phyloP scores from a whole-genome alignment of 345 rosid species.

The Acer campestre region DNA sequence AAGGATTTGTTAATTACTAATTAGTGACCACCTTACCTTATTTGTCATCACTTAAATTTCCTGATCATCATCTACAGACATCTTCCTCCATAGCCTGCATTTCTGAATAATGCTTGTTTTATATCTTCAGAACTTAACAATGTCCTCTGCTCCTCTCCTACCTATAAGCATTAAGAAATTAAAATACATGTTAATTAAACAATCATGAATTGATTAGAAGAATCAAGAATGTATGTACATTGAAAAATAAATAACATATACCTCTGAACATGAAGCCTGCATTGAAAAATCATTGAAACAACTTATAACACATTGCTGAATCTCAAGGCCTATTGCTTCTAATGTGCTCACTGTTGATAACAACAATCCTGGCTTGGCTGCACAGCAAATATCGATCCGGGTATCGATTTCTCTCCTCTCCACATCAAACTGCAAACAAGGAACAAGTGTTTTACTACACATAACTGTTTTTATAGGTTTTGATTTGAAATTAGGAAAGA shows the following conservation, averaged over 20 bases:
- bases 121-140: slow-evolving; percentile 65
- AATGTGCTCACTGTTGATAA: slow-evolving; percentile 78
- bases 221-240: too few species aligned
- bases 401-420: slow-evolving; percentile 60
- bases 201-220: not conserved
- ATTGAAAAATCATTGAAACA: slow-evolving; percentile 87
- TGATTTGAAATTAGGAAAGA: slow-evolving; percentile 1
- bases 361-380: slow-evolving; percentile 78
- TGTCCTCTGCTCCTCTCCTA: slow-evolving; percentile 53
- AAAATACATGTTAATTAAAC: not conserved
- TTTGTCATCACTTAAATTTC: not conserved
- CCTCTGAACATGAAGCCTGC: slow-evolving; percentile 96
- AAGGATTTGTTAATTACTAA: not conserved
- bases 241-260: slow-evolving; percentile 13
- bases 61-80: slow-evolving; percentile 42
- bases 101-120: slow-evolving; percentile 83
- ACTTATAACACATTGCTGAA: slow-evolving; percentile 89
- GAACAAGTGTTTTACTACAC: not conserved
- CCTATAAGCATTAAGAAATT: not conserved
- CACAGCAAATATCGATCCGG: slow-evolving; percentile 73
- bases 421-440: slow-evolving; percentile 64
- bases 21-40: slow-evolving; percentile 2
- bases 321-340: slow-evolving; percentile 84
- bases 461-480: not conserved
- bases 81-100: slow-evolving; percentile 97